Evolutionary conservation across 148 eudicot genomes (phyloP).

Genomic region (Chenopodium formosanum): DNA sequence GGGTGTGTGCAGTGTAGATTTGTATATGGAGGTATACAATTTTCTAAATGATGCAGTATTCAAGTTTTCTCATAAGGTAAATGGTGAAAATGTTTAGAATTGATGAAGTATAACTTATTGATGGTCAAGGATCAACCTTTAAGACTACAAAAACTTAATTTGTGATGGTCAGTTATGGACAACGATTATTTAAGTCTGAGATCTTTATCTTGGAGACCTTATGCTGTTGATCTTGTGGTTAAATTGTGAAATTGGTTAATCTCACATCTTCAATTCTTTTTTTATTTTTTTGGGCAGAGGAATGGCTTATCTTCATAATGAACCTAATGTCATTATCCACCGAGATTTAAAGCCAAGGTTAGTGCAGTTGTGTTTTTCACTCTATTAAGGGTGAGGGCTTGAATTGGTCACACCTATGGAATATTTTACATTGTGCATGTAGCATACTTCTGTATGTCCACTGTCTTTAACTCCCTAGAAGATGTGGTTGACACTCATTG

Average conservation of each 20-base stretch:
- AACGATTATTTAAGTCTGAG: too few species aligned
- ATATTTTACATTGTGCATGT: neutral
- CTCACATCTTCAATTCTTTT: constrained; percentile 18
- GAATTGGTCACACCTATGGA: neutral
- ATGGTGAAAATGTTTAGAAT: too few species aligned
- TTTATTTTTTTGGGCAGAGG: constrained; percentile 47
- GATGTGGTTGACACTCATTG: constrained; percentile 2
- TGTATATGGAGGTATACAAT: too few species aligned
- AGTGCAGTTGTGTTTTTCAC: constrained; percentile 18
- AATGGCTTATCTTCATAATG: constrained; percentile 96
- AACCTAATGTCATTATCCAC: constrained; percentile 91
- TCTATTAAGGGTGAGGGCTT: neutral
- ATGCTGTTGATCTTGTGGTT: neutral
- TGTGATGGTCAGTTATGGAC: too few species aligned
- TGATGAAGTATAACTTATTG: too few species aligned
- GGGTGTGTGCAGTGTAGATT: too few species aligned
- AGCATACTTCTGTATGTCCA: neutral
- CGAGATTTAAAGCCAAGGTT: constrained; percentile 94
- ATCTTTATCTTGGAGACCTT: too few species aligned
- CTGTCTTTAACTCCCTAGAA: neutral
- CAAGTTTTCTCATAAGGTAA: too few species aligned
- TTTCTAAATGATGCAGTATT: too few species aligned
- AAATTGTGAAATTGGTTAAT: constrained; percentile 26
- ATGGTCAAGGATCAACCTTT: too few species aligned
- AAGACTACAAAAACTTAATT: too few species aligned